phyloP scores from a whole-genome alignment of 140 eudicot species.

The Senecio squalidus region DNA sequence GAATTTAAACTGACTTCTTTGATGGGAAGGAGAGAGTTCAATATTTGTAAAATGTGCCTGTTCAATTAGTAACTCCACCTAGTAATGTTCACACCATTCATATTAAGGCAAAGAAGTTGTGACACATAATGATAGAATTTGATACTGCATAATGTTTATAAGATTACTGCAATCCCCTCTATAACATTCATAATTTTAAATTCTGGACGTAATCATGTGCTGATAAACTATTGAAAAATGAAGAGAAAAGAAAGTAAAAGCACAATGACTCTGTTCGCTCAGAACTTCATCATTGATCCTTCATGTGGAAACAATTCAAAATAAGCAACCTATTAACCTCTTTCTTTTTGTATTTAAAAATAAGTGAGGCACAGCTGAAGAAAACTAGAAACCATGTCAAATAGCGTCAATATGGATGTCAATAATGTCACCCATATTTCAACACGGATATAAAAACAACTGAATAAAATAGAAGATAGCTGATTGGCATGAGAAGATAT shows the following conservation, averaged over 20 bases:
- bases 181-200: background rate
- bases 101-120: background rate
- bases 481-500: constrained; percentile 1
- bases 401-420: constrained; percentile 7
- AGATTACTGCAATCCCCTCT: background rate
- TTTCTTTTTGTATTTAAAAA: background rate
- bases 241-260: background rate
- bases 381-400: background rate
- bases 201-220: background rate
- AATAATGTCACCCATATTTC: background rate
- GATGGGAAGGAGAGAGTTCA: background rate
- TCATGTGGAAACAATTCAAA: background rate
- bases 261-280: background rate
- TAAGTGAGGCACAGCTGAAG: background rate
- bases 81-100: background rate
- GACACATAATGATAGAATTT: background rate
- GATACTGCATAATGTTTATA: background rate
- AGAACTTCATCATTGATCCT: background rate
- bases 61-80: background rate
- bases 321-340: background rate
- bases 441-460: background rate
- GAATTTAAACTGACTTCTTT: background rate
- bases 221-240: background rate
- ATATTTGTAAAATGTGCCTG: background rate
- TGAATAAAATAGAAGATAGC: background rate